Percentiles rank a stretch among this genome's conserved stretches.
phyloP scores from a whole-genome alignment of 805 yeast genomes.

The Candida piceae region DNA sequence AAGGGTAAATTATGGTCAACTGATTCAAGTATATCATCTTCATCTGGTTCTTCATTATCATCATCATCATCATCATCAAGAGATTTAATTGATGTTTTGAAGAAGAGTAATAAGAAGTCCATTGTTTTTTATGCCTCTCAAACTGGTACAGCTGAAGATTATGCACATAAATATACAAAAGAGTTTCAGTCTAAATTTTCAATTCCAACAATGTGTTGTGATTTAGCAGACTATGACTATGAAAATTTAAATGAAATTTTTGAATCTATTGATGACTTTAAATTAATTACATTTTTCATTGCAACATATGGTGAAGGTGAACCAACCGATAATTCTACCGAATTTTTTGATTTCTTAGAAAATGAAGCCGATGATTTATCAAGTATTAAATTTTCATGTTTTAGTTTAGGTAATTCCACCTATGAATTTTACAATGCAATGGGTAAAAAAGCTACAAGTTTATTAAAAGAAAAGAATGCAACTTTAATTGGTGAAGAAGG shows the following conservation, averaged over 20 bases:
- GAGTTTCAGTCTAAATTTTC: conserved; percentile 82
- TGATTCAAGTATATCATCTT: conserved; percentile 16
- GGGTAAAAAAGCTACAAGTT: conserved; percentile 55
- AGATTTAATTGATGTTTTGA: conserved; percentile 54
- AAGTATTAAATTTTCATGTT: conserved; percentile 63
- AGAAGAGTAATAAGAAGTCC: conserved; percentile 63
- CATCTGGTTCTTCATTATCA: conserved; percentile 22
- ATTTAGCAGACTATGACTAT: conserved; percentile 82
- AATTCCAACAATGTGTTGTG: conserved; percentile 77
- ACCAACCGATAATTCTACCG: conserved; percentile 91
- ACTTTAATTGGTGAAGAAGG: conserved; percentile 71
- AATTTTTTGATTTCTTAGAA: conserved; percentile 66
- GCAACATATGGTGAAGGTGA: conserved; percentile 99
- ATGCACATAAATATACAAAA: conserved; percentile 83
- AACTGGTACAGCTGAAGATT: conserved; percentile 98
- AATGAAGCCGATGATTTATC: conserved; percentile 52
- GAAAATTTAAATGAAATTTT: conserved; percentile 68
- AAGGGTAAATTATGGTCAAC: conserved; percentile 52
- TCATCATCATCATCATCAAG: conserved; percentile 41
- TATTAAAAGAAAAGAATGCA: conserved; percentile 63
- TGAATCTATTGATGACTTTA: conserved; percentile 51
- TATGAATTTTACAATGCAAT: conserved; percentile 88
- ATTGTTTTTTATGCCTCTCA: conserved; percentile 89
- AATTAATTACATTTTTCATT: conserved; percentile 54
- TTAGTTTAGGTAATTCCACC: conserved; percentile 93